Percentiles rank a stretch among this genome's conserved stretches.
Conservation (phyloP, 2,329 filamentous ascomycete species). For the Ascochyta fabae region DNA sequence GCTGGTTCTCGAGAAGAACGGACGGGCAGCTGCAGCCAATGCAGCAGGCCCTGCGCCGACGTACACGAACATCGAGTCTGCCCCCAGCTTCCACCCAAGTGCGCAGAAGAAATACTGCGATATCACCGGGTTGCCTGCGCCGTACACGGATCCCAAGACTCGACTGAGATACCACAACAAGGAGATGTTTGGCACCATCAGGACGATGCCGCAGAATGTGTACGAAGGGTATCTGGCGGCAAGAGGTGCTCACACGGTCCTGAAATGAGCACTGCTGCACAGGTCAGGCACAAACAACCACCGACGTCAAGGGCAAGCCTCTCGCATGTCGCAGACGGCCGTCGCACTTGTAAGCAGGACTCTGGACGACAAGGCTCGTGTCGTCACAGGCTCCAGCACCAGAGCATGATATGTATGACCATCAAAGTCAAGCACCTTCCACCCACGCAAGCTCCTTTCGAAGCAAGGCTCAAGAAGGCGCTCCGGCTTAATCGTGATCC, state of each 20-base stretch:
- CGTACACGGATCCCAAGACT: constrained; percentile 95
- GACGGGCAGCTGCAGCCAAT: constrained; percentile 40
- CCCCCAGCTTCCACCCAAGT: constrained; percentile 79
- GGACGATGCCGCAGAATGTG: constrained; percentile 78
- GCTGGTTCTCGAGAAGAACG: constrained; percentile 84
- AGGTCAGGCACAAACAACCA: background rate
- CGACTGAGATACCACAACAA: constrained; percentile 89
- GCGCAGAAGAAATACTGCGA: constrained; percentile 93
- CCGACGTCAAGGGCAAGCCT: background rate
- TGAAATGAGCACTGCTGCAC: constrained; percentile 69
- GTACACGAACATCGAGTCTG: constrained; percentile 96
- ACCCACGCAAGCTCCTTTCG: constrained; percentile 82
- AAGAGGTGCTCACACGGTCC: constrained; percentile 87
- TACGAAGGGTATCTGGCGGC: constrained; percentile 90
- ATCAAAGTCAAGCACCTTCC: constrained; percentile 96
- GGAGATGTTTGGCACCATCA: constrained; percentile 86
- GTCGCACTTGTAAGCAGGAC: background rate
- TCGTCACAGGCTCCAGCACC: background rate
- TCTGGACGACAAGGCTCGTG: background rate
- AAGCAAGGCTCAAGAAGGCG: constrained; percentile 81
- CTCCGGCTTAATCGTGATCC: constrained; percentile 99
- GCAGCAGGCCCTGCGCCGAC: constrained; percentile 71
- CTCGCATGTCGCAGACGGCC: too few relatives aligned
- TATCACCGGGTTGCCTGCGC: constrained; percentile 88
- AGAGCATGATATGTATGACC: constrained; percentile 69